Evolutionary conservation across 768 basidiomycete genomes (phyloP), one percentile per base, ranked within the genome.

Genomic region (Termitomyces sp.): DNA sequence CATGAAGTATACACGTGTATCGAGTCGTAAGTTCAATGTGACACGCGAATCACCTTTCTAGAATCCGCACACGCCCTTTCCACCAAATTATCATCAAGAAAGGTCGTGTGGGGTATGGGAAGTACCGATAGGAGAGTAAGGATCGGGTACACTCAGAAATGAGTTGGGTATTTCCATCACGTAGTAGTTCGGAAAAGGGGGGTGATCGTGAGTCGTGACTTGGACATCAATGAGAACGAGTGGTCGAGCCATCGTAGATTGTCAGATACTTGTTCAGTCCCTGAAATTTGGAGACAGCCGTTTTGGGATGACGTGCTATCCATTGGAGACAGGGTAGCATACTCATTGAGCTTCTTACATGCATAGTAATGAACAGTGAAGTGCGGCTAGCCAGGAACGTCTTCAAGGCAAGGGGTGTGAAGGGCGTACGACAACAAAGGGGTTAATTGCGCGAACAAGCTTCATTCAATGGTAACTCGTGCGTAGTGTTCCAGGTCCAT

Each of bases 1-100:
- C 73, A 75, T 73, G 73, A 73, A 68, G 70, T 58, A 65, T 61
- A 64, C 74, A 75, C 74, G 74, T 74, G 74, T 65, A 59, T 35
- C 37, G 42, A 32, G 41, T 42, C 51, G 54, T 56, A 62, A 59
- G 57, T 47, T 45, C n/a, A n/a, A n/a, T 47, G 57, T 40, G 43
- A 53, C 51, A 38, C 35, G 57, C 51, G 17, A 41, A 38, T 40
- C 51, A 47, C 51, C 51, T 47, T 58, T 58, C 57, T 53, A 58
- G 57, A 58, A 58, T 45, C 10, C 32, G 40, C 21, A 46, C 56
- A 58, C 50, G 51, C 57, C 50, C 10, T 40, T 51, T 52, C 34
- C 50, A 46, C 44, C 31, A 19, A 19, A 29, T 31, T 19, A 47
- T 53, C 45, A 45, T 45, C 42, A 25, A 52, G 19, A n/a, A 50